These are phyloP conservation scores for Rhytidiadelphus loreus DNA, from an alignment of 225 moss, liverwort and hornwort genomes.

Conservation along the genomic window DNA sequence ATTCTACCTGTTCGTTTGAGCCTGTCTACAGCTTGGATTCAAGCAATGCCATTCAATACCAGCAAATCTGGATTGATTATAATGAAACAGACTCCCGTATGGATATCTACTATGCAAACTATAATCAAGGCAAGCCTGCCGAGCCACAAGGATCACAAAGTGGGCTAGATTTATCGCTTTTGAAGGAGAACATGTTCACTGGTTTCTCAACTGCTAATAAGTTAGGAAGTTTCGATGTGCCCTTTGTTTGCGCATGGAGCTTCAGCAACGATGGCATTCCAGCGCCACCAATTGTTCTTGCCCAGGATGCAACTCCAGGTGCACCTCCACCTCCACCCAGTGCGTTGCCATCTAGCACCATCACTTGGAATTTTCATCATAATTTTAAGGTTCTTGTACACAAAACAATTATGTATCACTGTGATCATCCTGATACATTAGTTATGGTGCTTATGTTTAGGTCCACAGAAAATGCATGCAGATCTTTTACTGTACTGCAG, in stretches of 20 bases:
- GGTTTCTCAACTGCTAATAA: not conserved
- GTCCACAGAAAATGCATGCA: no score
- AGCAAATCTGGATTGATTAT: not conserved
- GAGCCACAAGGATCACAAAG: not conserved
- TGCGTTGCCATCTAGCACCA: no score
- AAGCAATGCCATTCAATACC: not conserved
- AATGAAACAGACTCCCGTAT: not conserved
- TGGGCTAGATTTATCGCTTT: not conserved
- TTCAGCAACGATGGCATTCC: not conserved
- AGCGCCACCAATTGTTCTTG: not conserved
- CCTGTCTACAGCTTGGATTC: not conserved
- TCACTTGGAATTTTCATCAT: no score
- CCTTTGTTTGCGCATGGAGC: not conserved
- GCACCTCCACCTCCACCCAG: no score
- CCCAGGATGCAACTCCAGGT: not conserved
- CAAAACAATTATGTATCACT: no score
- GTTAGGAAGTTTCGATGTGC: accelerated
- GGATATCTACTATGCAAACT: not conserved
- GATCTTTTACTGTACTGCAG: no score
- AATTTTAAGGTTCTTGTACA: no score
- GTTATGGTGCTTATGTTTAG: no score
- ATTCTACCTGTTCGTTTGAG: not conserved
- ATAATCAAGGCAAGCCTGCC: not conserved
- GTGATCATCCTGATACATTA: no score
- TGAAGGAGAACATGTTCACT: not conserved